Evolutionary conservation across 208 protist genomes (phyloP).

Genomic region (Wallacemonas sp.): DNA sequence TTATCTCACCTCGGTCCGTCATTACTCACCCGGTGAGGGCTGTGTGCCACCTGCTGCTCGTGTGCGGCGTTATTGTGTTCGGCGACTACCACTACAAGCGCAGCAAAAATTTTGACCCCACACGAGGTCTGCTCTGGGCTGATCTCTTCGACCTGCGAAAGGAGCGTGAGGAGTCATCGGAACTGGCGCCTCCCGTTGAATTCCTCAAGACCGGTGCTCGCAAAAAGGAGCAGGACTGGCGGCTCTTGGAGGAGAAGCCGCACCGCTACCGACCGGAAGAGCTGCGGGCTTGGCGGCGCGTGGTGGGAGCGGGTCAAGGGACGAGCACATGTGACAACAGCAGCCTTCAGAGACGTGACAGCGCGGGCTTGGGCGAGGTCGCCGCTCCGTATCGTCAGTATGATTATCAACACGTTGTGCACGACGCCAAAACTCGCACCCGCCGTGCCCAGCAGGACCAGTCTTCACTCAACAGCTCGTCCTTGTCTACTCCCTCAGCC

Average conservation of each 20-base stretch:
- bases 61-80: conserved; percentile 42
- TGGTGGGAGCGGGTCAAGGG: too few relatives aligned
- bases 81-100: conserved; percentile 79
- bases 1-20: conserved; percentile 17
- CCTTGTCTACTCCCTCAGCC: background rate
- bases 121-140: conserved; percentile 69
- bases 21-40: conserved; percentile 21
- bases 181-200: conserved; percentile 8
- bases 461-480: background rate
- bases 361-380: background rate
- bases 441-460: background rate
- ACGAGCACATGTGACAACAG: too few relatives aligned
- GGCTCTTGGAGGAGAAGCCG: conserved; percentile 15
- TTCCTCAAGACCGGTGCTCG: conserved; percentile 19
- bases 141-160: conserved; percentile 53
- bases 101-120: conserved; percentile 52
- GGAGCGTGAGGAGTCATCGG: background rate
- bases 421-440: conserved; percentile 8
- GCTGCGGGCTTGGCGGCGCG: background rate
- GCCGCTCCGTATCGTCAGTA: background rate
- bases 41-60: conserved; percentile 30
- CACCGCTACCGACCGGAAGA: conserved; percentile 1
- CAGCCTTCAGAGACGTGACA: background rate
- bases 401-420: conserved; percentile 9
- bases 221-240: conserved; percentile 17